Conservation (phyloP, 306 rosid genomes). For the Pyrus communis region DNA sequence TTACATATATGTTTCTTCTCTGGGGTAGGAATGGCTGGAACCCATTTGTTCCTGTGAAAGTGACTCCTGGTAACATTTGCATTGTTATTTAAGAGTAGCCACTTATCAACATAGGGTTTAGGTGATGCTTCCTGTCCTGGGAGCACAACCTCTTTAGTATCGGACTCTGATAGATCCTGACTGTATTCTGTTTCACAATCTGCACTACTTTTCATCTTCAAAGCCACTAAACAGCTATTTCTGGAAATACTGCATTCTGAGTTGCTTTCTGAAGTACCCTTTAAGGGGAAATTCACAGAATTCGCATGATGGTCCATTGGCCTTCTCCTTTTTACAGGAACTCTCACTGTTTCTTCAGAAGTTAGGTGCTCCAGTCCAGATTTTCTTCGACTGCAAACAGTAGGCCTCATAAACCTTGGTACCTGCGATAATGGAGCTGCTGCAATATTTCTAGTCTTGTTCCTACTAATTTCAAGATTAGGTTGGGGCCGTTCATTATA, state of each 20-base stretch:
- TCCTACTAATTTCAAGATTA: not conserved
- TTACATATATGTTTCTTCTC: slow-evolving; percentile 9
- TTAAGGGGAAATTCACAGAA: slow-evolving; percentile 28
- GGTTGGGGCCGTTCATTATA: not conserved
- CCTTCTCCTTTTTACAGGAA: slow-evolving; percentile 21
- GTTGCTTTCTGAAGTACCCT: slow-evolving; percentile 10
- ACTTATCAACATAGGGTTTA: slow-evolving; percentile 22
- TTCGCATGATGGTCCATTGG: slow-evolving; percentile 18
- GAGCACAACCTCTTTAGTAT: slow-evolving; percentile 7
- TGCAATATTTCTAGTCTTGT: not conserved
- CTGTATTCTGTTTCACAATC: slow-evolving; percentile 25
- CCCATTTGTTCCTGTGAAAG: slow-evolving; percentile 11
- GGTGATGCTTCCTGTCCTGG: slow-evolving; percentile 16
- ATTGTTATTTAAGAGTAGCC: slow-evolving; percentile 20
- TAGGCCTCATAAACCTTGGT: slow-evolving; percentile 39
- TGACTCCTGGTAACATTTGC: slow-evolving; percentile 4
- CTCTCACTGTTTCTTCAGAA: slow-evolving; percentile 8
- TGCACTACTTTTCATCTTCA: slow-evolving; percentile 17
- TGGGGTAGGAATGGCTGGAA: slow-evolving; percentile 18
- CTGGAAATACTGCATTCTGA: slow-evolving; percentile 25
- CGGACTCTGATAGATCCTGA: slow-evolving; percentile 25
- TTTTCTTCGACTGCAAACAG: slow-evolving; percentile 26
- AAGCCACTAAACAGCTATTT: slow-evolving; percentile 24
- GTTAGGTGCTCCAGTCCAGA: slow-evolving; percentile 10
- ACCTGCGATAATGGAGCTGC: slow-evolving; percentile 5